These are phyloP conservation scores for Moringa oleifera DNA, from an alignment of 345 rosid species.

Conservation along the genomic window DNA sequence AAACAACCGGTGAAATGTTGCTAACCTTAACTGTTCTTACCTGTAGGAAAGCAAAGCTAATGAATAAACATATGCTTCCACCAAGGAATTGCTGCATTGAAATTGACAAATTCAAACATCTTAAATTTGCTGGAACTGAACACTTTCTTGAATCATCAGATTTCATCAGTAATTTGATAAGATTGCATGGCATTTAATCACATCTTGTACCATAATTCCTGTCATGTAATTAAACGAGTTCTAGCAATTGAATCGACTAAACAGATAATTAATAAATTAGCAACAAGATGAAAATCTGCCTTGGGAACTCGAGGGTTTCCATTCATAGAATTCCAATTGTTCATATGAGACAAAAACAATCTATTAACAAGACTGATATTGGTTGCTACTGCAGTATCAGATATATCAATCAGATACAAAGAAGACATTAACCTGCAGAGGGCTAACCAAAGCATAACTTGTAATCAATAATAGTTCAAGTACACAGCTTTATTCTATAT, in stretches of 20 bases:
- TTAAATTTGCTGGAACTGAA: too few species aligned
- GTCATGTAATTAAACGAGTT: not conserved
- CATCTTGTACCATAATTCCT: not conserved
- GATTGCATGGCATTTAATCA: too few species aligned
- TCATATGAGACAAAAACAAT: too few species aligned
- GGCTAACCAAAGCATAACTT: too few species aligned
- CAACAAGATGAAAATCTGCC: too few species aligned
- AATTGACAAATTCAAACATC: not conserved
- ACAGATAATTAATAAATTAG: not conserved
- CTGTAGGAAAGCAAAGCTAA: constrained; percentile 22
- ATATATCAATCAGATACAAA: too few species aligned
- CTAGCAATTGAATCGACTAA: not conserved
- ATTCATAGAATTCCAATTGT: too few species aligned
- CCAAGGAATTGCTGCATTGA: not conserved
- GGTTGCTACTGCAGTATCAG: not conserved
- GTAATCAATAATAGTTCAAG: not conserved
- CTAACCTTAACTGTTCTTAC: constrained; percentile 40
- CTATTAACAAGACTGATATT: too few species aligned
- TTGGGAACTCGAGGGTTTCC: too few species aligned
- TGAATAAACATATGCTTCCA: not conserved
- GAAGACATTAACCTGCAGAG: too few species aligned
- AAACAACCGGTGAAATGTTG: constrained; percentile 37
- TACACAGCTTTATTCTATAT: constrained; percentile 3
- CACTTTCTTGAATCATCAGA: too few species aligned
- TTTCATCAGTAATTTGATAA: too few species aligned